A percentile compares a stretch with the other conserved stretches of the same genome.
phyloP scores from a whole-genome alignment of 2,329 filamentous ascomycete species.

The Cercospora brassicicola region DNA sequence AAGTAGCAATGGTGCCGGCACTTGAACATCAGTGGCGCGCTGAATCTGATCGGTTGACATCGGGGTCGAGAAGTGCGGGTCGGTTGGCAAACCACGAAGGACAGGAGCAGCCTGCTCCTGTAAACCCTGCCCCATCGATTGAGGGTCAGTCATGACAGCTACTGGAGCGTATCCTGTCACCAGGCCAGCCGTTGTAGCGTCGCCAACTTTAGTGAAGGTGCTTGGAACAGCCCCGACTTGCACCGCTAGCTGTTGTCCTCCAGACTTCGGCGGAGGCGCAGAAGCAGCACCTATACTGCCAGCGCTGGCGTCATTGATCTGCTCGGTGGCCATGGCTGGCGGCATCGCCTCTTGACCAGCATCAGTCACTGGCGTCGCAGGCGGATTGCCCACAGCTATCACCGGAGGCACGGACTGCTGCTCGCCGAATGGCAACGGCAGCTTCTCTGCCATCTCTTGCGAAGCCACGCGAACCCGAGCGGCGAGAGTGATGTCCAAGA shows the following conservation, averaged over 20 bases:
- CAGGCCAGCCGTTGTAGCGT: not conserved
- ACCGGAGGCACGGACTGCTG: not conserved
- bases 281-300: not conserved
- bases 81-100: not conserved
- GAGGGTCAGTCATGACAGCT: not conserved
- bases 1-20: not conserved
- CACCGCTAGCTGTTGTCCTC: not conserved
- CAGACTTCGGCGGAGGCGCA: not conserved
- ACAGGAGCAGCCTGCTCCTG: not conserved
- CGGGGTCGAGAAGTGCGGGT: not conserved
- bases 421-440: not conserved
- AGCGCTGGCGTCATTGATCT: not conserved
- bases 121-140: no score
- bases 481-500: not conserved
- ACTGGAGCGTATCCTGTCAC: not conserved
- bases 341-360: not conserved
- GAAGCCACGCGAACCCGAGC: not conserved
- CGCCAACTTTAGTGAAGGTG: not conserved
- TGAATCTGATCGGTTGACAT: not conserved
- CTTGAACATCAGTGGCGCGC: not conserved
- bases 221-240: not conserved
- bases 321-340: not conserved
- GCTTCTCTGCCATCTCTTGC: not conserved
- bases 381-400: not conserved
- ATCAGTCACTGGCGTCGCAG: not conserved